phyloP scores from a whole-genome alignment of 441 rosid species.

The Sinapis alba region DNA sequence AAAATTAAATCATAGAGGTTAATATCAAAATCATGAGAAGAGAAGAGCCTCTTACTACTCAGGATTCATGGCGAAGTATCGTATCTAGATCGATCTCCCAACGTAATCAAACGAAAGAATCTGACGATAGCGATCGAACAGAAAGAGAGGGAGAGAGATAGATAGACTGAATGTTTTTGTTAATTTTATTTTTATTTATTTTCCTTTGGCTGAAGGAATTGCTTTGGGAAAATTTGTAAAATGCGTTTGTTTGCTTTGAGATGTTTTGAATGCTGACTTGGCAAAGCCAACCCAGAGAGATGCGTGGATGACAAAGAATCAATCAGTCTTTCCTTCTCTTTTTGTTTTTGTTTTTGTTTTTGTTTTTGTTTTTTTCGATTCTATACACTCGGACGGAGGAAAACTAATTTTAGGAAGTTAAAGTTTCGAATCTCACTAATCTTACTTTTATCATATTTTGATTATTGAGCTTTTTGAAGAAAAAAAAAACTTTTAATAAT shows the following conservation, averaged over 20 bases:
- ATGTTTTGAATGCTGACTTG: conserved; percentile 25
- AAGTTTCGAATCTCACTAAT: not conserved
- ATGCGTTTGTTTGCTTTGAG: not conserved
- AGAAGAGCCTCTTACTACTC: conserved; percentile 37
- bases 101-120: conserved; percentile 16
- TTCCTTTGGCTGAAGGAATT: not conserved
- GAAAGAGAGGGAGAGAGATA: conserved; percentile 23
- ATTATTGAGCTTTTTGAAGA: not conserved
- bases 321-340: not conserved
- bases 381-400: conserved; percentile 16
- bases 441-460: not conserved
- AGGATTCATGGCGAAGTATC: conserved; percentile 36
- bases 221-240: not conserved
- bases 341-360: not conserved
- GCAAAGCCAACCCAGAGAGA: conserved; percentile 21
- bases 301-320: conserved; percentile 20
- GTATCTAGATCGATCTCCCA: conserved; percentile 24
- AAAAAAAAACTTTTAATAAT: not conserved
- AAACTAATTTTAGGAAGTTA: not conserved
- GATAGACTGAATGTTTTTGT: conserved; percentile 4
- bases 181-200: not conserved
- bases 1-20: not conserved
- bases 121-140: conserved; percentile 13
- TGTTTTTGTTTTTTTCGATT: conserved; percentile 5
- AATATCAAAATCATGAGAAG: conserved; percentile 1